These are phyloP conservation scores for Raffaelea ambrosiae DNA, from an alignment of 2,329 filamentous ascomycete genomes.

Conservation along the genomic window DNA sequence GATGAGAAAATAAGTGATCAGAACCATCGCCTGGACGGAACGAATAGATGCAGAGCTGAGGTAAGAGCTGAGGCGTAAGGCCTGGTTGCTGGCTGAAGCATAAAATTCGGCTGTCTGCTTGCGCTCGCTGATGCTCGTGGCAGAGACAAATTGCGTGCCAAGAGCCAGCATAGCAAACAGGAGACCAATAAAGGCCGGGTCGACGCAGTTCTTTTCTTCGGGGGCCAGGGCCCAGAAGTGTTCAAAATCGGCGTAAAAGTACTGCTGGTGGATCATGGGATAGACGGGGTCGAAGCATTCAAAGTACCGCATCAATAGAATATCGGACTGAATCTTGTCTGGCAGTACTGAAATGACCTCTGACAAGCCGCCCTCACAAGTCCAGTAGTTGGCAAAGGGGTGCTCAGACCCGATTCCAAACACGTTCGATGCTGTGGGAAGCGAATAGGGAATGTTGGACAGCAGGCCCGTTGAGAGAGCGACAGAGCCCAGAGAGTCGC, in stretches of 20 bases:
- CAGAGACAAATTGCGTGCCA: slow-evolving; percentile 67
- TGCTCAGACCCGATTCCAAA: slow-evolving; percentile 75
- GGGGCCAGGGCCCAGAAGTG: slow-evolving; percentile 60
- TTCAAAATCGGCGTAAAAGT: slow-evolving; percentile 71
- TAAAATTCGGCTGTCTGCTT: slow-evolving; percentile 77
- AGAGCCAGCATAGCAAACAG: slow-evolving; percentile 71
- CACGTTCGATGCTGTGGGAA: slow-evolving; percentile 63
- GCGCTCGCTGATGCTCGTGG: slow-evolving; percentile 49
- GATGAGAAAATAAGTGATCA: slow-evolving; percentile 78
- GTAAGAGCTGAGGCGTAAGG: slow-evolving; percentile 66
- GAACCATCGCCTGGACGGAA: slow-evolving; percentile 71
- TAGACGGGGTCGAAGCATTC: slow-evolving; percentile 72
- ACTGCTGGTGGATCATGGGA: slow-evolving; percentile 68
- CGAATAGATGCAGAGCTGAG: slow-evolving; percentile 64
- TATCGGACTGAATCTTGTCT: slow-evolving; percentile 66
- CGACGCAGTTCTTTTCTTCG: slow-evolving; percentile 50
- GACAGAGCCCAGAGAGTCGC: slow-evolving; percentile 37
- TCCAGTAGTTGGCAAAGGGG: slow-evolving; percentile 81
- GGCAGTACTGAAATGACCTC: slow-evolving; percentile 71
- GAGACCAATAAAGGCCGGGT: slow-evolving; percentile 62
- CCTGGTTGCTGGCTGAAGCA: slow-evolving; percentile 70
- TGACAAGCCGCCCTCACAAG: slow-evolving; percentile 62
- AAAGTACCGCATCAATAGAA: slow-evolving; percentile 55
- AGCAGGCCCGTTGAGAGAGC: slow-evolving; percentile 53
- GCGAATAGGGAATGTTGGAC: slow-evolving; percentile 65